Evolutionary conservation across 2,329 filamentous ascomycete genomes (phyloP).

Genomic region (Alternaria sp.): DNA sequence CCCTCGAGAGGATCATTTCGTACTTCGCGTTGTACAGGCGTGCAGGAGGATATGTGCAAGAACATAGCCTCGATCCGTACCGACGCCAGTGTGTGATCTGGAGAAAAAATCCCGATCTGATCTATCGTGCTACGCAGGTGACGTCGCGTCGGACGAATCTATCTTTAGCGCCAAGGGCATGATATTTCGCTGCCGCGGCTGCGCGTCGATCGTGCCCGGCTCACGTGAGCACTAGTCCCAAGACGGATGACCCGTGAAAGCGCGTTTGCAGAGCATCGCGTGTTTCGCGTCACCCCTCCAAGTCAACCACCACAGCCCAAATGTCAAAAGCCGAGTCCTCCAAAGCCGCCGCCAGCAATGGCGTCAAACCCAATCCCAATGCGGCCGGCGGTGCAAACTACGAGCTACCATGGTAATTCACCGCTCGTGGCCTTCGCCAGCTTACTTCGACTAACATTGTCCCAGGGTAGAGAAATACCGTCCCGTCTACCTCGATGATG

Average conservation of each 20-base stretch:
- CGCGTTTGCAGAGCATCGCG: slow-evolving; percentile 19
- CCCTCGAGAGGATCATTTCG: neutral
- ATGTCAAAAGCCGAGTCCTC: slow-evolving; percentile 60
- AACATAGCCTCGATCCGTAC: neutral
- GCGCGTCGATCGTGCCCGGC: neutral
- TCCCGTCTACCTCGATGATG: slow-evolving; percentile 91
- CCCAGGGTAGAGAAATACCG: slow-evolving; percentile 97
- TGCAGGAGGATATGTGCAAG: neutral
- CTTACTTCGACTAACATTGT: slow-evolving; percentile 16
- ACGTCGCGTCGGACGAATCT: neutral
- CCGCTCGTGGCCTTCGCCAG: slow-evolving; percentile 8
- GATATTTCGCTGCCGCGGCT: neutral
- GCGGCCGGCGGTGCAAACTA: slow-evolving; percentile 60
- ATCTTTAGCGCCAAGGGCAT: slow-evolving; percentile 1
- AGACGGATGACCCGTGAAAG: slow-evolving; percentile 24
- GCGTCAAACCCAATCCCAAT: slow-evolving; percentile 50
- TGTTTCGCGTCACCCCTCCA: slow-evolving; percentile 35
- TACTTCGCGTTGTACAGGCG: neutral
- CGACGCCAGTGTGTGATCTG: neutral
- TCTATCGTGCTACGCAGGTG: neutral
- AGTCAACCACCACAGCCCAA: slow-evolving; percentile 23
- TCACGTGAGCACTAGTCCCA: slow-evolving; percentile 24
- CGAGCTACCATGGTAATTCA: slow-evolving; percentile 76
- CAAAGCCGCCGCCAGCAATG: slow-evolving; percentile 53
- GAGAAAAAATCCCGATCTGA: neutral